Evolutionary conservation across 805 yeast species (phyloP).

Genomic region (Wickerhamiella dianesei): DNA sequence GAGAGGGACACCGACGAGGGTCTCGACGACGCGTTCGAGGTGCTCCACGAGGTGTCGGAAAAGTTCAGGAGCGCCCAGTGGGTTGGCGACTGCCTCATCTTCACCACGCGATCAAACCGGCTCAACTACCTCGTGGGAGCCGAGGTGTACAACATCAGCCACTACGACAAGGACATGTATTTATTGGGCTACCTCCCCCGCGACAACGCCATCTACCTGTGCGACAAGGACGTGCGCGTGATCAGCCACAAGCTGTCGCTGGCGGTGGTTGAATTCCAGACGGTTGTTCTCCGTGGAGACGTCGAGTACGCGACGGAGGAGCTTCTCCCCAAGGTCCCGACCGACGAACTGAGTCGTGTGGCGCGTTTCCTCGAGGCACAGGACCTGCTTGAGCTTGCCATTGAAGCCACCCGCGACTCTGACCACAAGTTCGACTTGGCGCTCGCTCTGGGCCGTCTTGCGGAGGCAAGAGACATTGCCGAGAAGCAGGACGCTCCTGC

Average conservation of each 20-base stretch:
- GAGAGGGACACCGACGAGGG: conserved; percentile 63
- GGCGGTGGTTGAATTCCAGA: conserved; percentile 87
- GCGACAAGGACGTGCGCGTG: conserved; percentile 81
- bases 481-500: conserved; percentile 18
- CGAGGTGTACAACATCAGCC: conserved; percentile 79
- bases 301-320: conserved; percentile 54
- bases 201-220: conserved; percentile 78
- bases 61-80: conserved; percentile 78
- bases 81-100: conserved; percentile 94
- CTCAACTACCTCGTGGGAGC: conserved; percentile 93
- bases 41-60: conserved; percentile 70
- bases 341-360: conserved; percentile 56
- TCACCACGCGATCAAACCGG: conserved; percentile 75
- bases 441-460: conserved; percentile 55
- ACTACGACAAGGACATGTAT: conserved; percentile 78
- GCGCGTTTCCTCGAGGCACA: conserved; percentile 90
- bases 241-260: conserved; percentile 69
- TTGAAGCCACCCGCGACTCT: conserved; percentile 65
- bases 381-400: conserved; percentile 74
- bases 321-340: conserved; percentile 42
- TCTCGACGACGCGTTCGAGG: conserved; percentile 74
- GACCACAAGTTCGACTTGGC: conserved; percentile 92
- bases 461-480: conserved; percentile 58
- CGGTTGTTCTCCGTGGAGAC: conserved; percentile 89
- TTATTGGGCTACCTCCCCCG: conserved; percentile 80